These are phyloP conservation scores for Cladophialophora yegresii DNA, from an alignment of 2,329 filamentous ascomycete genomes.

Conservation along the genomic window DNA sequence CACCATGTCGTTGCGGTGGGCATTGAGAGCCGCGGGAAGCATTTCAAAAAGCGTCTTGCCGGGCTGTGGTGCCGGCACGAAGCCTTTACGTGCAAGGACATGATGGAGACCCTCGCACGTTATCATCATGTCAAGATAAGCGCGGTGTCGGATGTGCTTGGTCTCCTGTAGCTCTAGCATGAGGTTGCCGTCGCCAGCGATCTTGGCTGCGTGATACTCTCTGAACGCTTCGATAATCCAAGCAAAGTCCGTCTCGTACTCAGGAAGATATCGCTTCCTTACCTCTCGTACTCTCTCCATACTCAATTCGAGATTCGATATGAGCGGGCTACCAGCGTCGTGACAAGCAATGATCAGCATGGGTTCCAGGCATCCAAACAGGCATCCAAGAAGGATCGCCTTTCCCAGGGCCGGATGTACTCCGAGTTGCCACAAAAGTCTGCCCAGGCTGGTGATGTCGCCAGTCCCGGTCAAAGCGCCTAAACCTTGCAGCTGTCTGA, in stretches of 20 bases:
- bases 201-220: constrained; percentile 25
- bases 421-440: constrained; percentile 82
- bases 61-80: constrained; percentile 9
- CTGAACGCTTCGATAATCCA: constrained; percentile 28
- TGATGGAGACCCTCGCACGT: constrained; percentile 19
- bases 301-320: constrained; percentile 19
- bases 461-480: constrained; percentile 79
- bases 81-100: constrained; percentile 12
- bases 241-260: constrained; percentile 26
- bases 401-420: constrained; percentile 94
- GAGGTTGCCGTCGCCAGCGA: constrained; percentile 10
- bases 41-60: constrained; percentile 20
- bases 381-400: constrained; percentile 77
- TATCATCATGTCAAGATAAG: constrained; percentile 30
- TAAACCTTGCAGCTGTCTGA: constrained; percentile 90
- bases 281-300: constrained; percentile 11
- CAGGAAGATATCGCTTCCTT: constrained; percentile 15
- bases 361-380: constrained; percentile 91
- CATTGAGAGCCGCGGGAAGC: constrained; percentile 22
- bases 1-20: constrained; percentile 24
- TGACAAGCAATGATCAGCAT: constrained; percentile 74
- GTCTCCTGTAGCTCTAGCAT: constrained; percentile 16
- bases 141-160: constrained; percentile 21
- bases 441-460: constrained; percentile 81
- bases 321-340: constrained; percentile 15